Conservation (phyloP, 2,329 filamentous ascomycete genomes). For the Chrysoporthe puriensis region DNA sequence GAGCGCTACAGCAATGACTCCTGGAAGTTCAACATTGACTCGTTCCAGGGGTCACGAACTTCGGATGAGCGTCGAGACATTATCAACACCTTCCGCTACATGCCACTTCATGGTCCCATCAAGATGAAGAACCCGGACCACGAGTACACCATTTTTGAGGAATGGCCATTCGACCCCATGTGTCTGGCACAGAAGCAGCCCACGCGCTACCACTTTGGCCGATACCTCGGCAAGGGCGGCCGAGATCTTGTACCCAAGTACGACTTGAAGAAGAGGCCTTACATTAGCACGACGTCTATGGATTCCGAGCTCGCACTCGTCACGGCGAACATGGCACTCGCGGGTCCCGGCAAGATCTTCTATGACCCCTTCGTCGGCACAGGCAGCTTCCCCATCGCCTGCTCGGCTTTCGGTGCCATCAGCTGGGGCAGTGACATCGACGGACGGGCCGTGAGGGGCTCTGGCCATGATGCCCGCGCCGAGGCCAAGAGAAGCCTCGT, state of each 20-base stretch:
- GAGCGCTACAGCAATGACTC: conserved; percentile 62
- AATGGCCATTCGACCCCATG: conserved; percentile 66
- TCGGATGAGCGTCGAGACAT: conserved; percentile 67
- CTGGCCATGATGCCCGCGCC: conserved; percentile 52
- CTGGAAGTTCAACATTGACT: conserved; percentile 85
- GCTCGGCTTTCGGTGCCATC: conserved; percentile 84
- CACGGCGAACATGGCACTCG: conserved; percentile 88
- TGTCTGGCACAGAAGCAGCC: conserved; percentile 56
- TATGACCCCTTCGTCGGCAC: conserved; percentile 97
- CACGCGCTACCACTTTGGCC: conserved; percentile 70
- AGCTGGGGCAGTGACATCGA: conserved; percentile 92
- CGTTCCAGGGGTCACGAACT: conserved; percentile 75
- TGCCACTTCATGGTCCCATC: conserved; percentile 79
- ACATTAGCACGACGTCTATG: conserved; percentile 97
- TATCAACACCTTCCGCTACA: conserved; percentile 80
- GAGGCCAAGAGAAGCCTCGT: conserved; percentile 33
- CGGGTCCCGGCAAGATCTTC: conserved; percentile 80
- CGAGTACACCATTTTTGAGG: conserved; percentile 80
- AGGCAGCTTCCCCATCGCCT: conserved; percentile 88
- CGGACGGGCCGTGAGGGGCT: conserved; percentile 80
- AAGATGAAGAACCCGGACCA: conserved; percentile 73
- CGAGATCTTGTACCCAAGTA: conserved; percentile 73
- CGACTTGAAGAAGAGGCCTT: conserved; percentile 89
- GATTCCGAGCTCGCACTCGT: conserved; percentile 90
- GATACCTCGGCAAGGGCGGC: conserved; percentile 68